These are phyloP conservation scores for Starmerella cellae DNA, from an alignment of 805 yeast genomes.

Conservation along the genomic window DNA sequence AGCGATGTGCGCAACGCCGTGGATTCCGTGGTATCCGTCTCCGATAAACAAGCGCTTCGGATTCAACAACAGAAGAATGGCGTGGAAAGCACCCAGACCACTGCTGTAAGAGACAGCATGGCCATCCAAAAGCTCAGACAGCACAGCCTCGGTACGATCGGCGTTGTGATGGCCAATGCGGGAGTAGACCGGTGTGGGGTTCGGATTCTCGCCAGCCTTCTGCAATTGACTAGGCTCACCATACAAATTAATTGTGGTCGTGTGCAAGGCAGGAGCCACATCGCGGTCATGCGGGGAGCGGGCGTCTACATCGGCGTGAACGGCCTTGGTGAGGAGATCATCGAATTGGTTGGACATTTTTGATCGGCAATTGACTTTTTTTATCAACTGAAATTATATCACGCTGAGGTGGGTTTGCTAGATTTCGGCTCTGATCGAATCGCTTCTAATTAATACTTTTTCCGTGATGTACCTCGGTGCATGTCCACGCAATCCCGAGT, in stretches of 20 bases:
- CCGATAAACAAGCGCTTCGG: slow-evolving; percentile 68
- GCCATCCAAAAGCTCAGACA: slow-evolving; percentile 47
- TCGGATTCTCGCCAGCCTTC: slow-evolving; percentile 27
- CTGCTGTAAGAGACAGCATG: slow-evolving; percentile 59
- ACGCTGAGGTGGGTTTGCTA: too few relatives aligned
- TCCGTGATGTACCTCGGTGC: too few relatives aligned
- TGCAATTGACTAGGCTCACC: slow-evolving; percentile 44
- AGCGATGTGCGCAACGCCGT: slow-evolving; percentile 51
- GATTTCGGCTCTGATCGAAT: too few relatives aligned
- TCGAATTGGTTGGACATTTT: background rate
- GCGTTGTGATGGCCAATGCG: slow-evolving; percentile 65
- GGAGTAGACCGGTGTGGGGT: slow-evolving; percentile 42
- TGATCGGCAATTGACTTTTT: too few relatives aligned
- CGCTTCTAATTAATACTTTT: too few relatives aligned
- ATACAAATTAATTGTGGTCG: slow-evolving; percentile 67
- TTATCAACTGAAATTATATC: too few relatives aligned
- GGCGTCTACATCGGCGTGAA: slow-evolving; percentile 59
- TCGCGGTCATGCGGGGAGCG: slow-evolving; percentile 23
- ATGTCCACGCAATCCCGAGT: too few relatives aligned
- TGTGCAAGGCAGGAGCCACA: slow-evolving; percentile 63
- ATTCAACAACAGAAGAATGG: slow-evolving; percentile 51
- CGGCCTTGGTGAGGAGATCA: slow-evolving; percentile 20
- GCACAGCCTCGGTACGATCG: slow-evolving; percentile 49
- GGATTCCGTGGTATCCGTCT: slow-evolving; percentile 76
- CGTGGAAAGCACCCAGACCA: slow-evolving; percentile 73